phyloP scores from a whole-genome alignment of 2,329 filamentous ascomycete species.

The Berkeleyomyces rouxiae region DNA sequence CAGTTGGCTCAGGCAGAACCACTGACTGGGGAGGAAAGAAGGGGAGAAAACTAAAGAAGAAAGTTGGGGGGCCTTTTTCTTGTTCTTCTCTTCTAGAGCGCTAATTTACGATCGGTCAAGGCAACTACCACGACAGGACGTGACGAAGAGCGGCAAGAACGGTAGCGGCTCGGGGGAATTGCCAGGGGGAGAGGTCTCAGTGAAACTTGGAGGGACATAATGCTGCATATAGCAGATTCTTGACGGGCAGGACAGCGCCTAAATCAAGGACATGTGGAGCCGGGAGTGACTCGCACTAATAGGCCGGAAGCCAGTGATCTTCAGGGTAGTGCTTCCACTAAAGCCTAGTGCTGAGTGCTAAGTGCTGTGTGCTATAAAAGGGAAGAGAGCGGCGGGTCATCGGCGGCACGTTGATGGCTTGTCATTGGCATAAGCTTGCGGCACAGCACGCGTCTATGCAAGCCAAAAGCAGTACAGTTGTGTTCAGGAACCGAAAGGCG shows the following conservation, averaged over 20 bases:
- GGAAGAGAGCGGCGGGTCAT: neutral
- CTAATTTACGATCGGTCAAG: neutral
- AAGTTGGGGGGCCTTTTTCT: neutral
- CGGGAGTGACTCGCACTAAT: neutral
- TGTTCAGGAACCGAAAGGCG: neutral
- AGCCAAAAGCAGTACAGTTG: neutral
- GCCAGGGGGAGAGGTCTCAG: neutral
- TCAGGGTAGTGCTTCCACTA: neutral
- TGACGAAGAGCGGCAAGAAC: neutral
- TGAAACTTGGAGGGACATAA: neutral
- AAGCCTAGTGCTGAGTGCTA: neutral
- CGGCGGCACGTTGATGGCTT: neutral
- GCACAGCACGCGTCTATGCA: neutral
- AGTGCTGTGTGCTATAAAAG: neutral
- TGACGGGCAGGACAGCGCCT: neutral
- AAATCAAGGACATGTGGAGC: neutral
- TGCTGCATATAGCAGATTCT: neutral
- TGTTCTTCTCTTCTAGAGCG: neutral
- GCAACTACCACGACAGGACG: neutral
- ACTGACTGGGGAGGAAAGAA: neutral
- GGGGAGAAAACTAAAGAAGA: neutral
- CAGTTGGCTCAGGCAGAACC: neutral
- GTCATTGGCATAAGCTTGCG: neutral
- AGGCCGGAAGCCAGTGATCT: neutral
- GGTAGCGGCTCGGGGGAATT: neutral